Conservation (phyloP, 129 eudicot species). For the Helianthus tuberosus region DNA sequence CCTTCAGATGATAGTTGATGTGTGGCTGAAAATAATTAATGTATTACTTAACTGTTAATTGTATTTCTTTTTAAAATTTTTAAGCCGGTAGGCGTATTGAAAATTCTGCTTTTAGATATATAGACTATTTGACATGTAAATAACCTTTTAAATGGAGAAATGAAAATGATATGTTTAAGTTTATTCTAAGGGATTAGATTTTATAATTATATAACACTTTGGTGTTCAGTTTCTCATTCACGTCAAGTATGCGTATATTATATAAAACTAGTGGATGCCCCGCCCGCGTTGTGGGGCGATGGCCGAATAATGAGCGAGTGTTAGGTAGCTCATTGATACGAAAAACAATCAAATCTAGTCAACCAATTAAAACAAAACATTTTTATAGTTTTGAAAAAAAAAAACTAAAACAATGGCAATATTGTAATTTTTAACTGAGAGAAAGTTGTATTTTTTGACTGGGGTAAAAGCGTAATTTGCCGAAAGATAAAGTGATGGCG, state of each 20-base stretch:
- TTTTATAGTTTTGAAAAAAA: too few species aligned
- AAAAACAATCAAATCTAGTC: too few species aligned
- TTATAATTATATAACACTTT: not conserved
- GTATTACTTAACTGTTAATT: not conserved
- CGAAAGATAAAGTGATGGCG: too few species aligned
- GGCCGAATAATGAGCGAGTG: too few species aligned
- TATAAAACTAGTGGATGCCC: too few species aligned
- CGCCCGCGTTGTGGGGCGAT: too few species aligned
- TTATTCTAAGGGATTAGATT: not conserved
- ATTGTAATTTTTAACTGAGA: too few species aligned
- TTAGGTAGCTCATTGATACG: too few species aligned
- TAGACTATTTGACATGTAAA: constrained; percentile 3
- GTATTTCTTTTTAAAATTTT: not conserved
- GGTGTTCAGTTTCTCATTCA: not conserved
- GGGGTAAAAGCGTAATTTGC: too few species aligned
- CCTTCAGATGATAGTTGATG: constrained; percentile 4
- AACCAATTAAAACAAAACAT: too few species aligned
- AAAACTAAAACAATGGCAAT: too few species aligned
- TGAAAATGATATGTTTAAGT: not conserved
- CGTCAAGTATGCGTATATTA: not conserved
- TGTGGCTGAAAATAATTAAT: not conserved
- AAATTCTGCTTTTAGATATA: not conserved
- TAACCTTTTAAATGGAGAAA: not conserved
- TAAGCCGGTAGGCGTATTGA: not conserved
- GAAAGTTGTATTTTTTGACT: too few species aligned